Conservation (phyloP, 805 yeast species). For the Metschnikowia orientalis region DNA sequence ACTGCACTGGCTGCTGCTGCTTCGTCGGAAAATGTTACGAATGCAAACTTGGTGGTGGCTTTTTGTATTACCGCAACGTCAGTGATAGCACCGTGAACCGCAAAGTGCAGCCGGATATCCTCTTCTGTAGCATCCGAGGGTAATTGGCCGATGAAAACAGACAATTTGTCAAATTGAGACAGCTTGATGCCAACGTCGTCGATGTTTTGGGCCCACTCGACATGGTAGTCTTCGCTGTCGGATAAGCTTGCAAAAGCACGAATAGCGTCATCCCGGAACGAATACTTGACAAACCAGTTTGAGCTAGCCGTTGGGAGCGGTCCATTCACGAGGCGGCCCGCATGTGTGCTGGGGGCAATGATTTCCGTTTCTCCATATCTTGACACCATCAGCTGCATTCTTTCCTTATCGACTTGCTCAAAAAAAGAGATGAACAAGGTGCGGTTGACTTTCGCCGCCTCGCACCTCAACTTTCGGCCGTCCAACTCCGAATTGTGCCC, state of each 20-base stretch:
- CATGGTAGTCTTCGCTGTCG: constrained; percentile 49
- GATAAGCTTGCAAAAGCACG: constrained; percentile 72
- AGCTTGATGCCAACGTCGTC: constrained; percentile 35
- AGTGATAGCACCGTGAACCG: constrained; percentile 60
- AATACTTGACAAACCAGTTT: constrained; percentile 73
- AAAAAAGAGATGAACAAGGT: constrained; percentile 59
- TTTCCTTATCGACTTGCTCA: constrained; percentile 20
- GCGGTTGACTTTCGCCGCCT: constrained; percentile 86
- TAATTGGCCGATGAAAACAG: constrained; percentile 79
- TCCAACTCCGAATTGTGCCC: constrained; percentile 69
- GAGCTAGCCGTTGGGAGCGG: constrained; percentile 19
- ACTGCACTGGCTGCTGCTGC: constrained; percentile 83
- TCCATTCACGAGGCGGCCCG: constrained; percentile 22
- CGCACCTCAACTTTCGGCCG: constrained; percentile 80
- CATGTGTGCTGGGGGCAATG: constrained; percentile 40
- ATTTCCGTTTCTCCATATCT: constrained; percentile 77
- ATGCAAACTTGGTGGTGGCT: constrained; percentile 58
- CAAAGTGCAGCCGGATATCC: constrained; percentile 55
- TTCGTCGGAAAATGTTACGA: constrained; percentile 60
- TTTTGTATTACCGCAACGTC: constrained; percentile 54
- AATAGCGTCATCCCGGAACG: constrained; percentile 82
- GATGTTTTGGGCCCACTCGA: constrained; percentile 85
- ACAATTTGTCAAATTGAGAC: constrained; percentile 50
- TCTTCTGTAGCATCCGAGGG: constrained; percentile 50
- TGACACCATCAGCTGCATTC: constrained; percentile 38